Base-by-base conservation (phyloP, 495 filamentous ascomycete species). In the Penicillium dipodomyicola region DNA sequence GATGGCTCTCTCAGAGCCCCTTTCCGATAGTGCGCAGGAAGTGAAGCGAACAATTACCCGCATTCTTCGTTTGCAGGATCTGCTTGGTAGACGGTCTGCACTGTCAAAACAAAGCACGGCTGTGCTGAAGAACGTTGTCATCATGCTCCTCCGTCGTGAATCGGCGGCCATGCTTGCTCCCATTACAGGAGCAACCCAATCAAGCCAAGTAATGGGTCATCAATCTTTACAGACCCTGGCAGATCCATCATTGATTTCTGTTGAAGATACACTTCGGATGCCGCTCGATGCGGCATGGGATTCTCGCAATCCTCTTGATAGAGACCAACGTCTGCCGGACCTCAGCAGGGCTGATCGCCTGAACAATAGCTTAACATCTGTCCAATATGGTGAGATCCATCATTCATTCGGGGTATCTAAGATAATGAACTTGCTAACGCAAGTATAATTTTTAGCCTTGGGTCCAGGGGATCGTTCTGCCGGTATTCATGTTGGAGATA, bases 41-140 rank as follows among this genome's bases (percentile, higher is more conserved):
- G 58, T 65, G n/a, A 72, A 72, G 45, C 59, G 71, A 19, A 67
- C 63, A 1, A 68, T 73, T 25, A 65, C 67, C 6, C 65, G 71
- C 17, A 73, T 67, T 25, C 48, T 71, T 4, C 64, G 65, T 45
- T 45, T 71, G 14, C 67, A 71, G 49, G 65, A 70, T 23, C 52
- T 64, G 6, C 47, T 72, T 23, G 64, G 67, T 1, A 67, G 44
- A 32, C 62, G 68, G 20, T 65, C 68, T 14, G 63, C 67, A 0
- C 47, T 72, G 7, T 70, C 68, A 6, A 65, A 63, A 47, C 70
- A 72, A 45, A 69, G 68, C 50, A 69, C 63, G 0, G 47, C 53
- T 4, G 62, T 72, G 1, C 43, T 72, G 37, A 64, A 67, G 43
- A 67, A 67, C 32, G 62, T 69, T 2, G 57, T 67, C 11, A 59